Base-by-base conservation (phyloP, 768 basidiomycete species). In the Rhodotorula toruloides region DNA sequence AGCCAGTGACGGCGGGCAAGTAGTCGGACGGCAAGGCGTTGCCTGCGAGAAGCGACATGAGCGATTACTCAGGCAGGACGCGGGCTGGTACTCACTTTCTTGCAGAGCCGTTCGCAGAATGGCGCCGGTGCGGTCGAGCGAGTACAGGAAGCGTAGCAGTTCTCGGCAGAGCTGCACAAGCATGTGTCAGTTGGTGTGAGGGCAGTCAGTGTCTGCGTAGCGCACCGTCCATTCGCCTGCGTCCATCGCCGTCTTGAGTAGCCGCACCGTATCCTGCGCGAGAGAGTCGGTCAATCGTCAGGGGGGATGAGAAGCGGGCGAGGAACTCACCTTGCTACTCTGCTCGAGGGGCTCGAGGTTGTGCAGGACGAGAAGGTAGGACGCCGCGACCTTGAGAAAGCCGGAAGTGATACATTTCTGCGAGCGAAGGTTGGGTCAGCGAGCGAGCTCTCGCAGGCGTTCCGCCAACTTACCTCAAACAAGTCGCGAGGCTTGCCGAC, bases 291-390 rank as follows among this genome's bases (percentile, higher is more conserved):
- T 16, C 17, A 29, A 37, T 8, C 17, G 67, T 11, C 19, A 27
- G 34, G 4, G 25, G 17, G 5, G 32, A 27, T 6, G 11, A 25
- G 36, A 34, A 36, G 49, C 63, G 27, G 39, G 58, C 54, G 36
- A n/a, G n/a, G n/a, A n/a, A n/a, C n/a, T n/a, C 40, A 65, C 83
- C 74, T 85, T 85, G 73, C 84, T 79, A 43, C 78, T 79, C 75
- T 88, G 87, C 70, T 91, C 88, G 55, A 91, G 80, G 67, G 91
- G 90, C 75, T 97, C 93, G 58, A 97, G 83, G 72, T 89, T 92
- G 75, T 97, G 93, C 57, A 99, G 79, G 5, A 98, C 91, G 36
- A 99, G 82, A 16, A 99, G 82, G 78, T 97, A 97, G 12, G 90
- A 92, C 29, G 87, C 86, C 0, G 94, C 94, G 6, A 91, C 93